Percentiles rank a stretch among this genome's conserved stretches.
Conservation (phyloP, 2,329 filamentous ascomycete species). For the Hypoxylon sp. region DNA sequence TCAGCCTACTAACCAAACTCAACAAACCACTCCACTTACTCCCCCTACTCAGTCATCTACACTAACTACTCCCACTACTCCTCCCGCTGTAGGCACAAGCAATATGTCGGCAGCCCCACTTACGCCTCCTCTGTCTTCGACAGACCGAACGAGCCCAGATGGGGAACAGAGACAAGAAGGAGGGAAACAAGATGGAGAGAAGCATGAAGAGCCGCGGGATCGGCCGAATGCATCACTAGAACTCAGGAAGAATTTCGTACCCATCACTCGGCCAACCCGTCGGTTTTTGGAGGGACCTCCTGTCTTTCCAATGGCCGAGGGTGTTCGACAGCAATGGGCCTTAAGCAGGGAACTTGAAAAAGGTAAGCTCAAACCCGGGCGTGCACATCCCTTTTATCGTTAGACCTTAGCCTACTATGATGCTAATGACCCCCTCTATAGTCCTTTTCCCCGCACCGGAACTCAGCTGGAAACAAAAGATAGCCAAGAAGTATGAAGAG, state of each 20-base stretch:
- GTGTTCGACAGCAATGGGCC: conserved; percentile 54
- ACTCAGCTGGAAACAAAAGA: conserved; percentile 12
- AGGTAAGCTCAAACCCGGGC: conserved; percentile 45
- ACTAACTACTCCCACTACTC: no score
- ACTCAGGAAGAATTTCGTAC: conserved; percentile 26
- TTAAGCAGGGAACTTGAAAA: conserved; percentile 49
- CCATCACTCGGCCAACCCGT: conserved; percentile 41
- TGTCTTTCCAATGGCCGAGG: conserved; percentile 58
- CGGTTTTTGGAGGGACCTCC: conserved; percentile 53
- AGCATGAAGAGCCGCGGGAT: neutral
- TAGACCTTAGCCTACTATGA: conserved; percentile 4
- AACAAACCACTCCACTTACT: neutral
- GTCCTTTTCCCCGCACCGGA: conserved; percentile 43
- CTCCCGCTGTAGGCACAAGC: neutral
- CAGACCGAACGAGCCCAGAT: no score
- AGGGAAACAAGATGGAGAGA: no score
- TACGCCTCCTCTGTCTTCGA: no score
- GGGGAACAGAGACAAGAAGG: no score
- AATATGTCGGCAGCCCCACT: neutral
- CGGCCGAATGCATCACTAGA: neutral
- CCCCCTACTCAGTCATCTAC: neutral
- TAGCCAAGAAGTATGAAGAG: conserved; percentile 29
- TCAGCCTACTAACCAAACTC: neutral
- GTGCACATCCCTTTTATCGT: neutral
- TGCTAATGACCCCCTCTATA: conserved; percentile 39